Base-by-base conservation (phyloP, 306 rosid genomes). In the Sindora glabra region DNA sequence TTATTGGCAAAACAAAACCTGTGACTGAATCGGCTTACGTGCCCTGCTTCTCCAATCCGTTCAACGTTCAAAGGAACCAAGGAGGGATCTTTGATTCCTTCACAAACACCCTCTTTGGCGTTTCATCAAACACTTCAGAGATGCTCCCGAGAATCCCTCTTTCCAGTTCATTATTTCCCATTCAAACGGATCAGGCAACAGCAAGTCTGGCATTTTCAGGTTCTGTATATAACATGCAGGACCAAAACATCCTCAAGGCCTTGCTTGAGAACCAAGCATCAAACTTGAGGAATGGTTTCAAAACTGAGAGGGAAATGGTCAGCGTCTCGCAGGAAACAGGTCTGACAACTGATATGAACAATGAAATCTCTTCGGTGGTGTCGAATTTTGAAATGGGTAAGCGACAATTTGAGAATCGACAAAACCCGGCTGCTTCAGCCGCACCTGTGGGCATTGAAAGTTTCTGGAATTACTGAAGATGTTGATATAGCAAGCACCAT, bases 41-140 rank as follows among this genome's bases (percentile, higher is more conserved):
- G 99, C 85, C 99, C 99, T 94, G 99, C 99, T 94, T 94, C 99
- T 94, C 99, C 99, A 86, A 72, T 75, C 70, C 77, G 64, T 56
- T 79, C 55, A 77, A 79, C 74, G 71, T 74, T 73, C 87, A 59
- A 38, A 77, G 83, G 72, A 80, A 80, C 79, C 94, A 68, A 52
- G 65, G 52, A 52, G 79, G 57, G 34, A 47, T 79, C 65, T 62
- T 62, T 50, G 83, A 77, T 68, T 72, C 81, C 62, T 70, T 74
- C 82, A 62, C 53, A 45, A 72, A 65, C 67, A 44, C 78, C 10
- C n/a, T 46, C 1, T 83, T 71, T 6, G 71, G 73, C 5, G 69
- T 59, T 58, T 58, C 79, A 11, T 65, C 92, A 14, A 70, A 72
- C 45, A 66, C 70, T 2, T 32, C 65, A 24, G 67, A 68, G 13